phyloP scores from a whole-genome alignment of 331 rosid species.

The Prunus yedoensis region DNA sequence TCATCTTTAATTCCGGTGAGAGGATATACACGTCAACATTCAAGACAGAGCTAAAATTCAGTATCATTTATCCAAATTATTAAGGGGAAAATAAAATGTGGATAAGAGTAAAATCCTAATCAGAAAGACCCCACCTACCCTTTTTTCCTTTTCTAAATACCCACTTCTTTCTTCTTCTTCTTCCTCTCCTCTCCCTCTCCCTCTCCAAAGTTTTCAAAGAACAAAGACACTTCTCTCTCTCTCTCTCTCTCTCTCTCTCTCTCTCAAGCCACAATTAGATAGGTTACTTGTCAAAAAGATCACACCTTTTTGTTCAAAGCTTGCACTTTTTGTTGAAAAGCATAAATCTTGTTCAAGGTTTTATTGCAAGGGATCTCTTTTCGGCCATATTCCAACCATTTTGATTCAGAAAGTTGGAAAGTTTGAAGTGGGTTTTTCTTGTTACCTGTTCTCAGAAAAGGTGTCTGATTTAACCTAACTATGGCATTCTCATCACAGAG shows the following conservation, averaged over 20 bases:
- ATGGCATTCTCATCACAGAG: conserved; percentile 52
- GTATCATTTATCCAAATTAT: conserved; percentile 8
- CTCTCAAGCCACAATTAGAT: not conserved
- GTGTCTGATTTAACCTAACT: conserved; percentile 4
- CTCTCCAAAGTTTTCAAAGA: conserved; percentile 4
- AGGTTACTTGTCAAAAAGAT: conserved; percentile 13
- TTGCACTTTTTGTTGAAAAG: conserved; percentile 23
- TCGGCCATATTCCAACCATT: not conserved
- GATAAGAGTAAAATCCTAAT: conserved; percentile 31
- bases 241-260: not conserved
- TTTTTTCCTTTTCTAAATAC: not conserved
- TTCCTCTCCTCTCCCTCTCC: not conserved
- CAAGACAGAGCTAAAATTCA: conserved; percentile 4
- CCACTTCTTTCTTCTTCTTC: not conserved
- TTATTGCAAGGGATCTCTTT: not conserved
- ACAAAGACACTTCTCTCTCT: conserved; percentile 9
- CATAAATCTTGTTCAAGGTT: not conserved
- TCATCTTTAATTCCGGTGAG: not conserved
- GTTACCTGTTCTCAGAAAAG: conserved; percentile 9
- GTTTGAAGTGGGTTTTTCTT: not conserved
- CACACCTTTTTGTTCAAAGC: conserved; percentile 18
- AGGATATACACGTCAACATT: no score
- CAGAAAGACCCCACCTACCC: conserved; percentile 23
- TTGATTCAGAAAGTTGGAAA: conserved; percentile 6
- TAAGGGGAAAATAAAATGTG: conserved; percentile 12